Evolutionary conservation across 2,329 filamentous ascomycete species (phyloP).

Genomic region (Thermothelomyces thermophilus): DNA sequence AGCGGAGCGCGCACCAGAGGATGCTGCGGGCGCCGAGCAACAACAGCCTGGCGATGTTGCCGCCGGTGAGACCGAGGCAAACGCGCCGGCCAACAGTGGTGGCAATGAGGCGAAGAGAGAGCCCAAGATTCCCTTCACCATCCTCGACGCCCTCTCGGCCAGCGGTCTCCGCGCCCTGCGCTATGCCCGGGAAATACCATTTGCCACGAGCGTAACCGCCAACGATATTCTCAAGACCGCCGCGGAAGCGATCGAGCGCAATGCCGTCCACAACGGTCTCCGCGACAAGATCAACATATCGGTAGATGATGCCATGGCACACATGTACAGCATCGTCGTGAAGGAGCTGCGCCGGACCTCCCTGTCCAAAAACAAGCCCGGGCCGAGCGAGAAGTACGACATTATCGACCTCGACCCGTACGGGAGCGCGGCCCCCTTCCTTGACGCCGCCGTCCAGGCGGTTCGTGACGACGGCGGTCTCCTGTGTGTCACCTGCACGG

Average conservation of each 20-base stretch:
- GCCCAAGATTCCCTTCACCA: conserved; percentile 56
- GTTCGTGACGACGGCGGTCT: conserved; percentile 79
- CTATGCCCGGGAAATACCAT: conserved; percentile 86
- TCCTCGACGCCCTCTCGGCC: conserved; percentile 90
- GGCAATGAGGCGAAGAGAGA: conserved; percentile 17
- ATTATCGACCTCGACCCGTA: conserved; percentile 97
- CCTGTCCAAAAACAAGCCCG: conserved; percentile 31
- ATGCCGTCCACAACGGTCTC: conserved; percentile 76
- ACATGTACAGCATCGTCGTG: conserved; percentile 76
- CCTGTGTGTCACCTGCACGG: conserved; percentile 92
- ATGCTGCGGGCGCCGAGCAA: conserved; percentile 5
- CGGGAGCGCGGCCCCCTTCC: conserved; percentile 84
- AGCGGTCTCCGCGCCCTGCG: conserved; percentile 86
- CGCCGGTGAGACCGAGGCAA: not conserved
- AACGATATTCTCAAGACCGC: conserved; percentile 82
- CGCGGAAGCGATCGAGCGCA: conserved; percentile 72
- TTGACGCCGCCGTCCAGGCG: conserved; percentile 84
- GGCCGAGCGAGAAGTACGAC: conserved; percentile 60
- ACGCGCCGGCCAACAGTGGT: not conserved
- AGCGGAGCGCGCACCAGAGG: conserved; percentile 11
- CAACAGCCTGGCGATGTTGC: conserved; percentile 12
- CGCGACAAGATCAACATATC: conserved; percentile 63
- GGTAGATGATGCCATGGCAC: conserved; percentile 75
- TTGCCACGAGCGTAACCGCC: conserved; percentile 72
- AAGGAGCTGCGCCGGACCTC: conserved; percentile 41